Evolutionary conservation across 1,284 basidiomycete species (phyloP).

Genomic region (Cryptococcus sp.): DNA sequence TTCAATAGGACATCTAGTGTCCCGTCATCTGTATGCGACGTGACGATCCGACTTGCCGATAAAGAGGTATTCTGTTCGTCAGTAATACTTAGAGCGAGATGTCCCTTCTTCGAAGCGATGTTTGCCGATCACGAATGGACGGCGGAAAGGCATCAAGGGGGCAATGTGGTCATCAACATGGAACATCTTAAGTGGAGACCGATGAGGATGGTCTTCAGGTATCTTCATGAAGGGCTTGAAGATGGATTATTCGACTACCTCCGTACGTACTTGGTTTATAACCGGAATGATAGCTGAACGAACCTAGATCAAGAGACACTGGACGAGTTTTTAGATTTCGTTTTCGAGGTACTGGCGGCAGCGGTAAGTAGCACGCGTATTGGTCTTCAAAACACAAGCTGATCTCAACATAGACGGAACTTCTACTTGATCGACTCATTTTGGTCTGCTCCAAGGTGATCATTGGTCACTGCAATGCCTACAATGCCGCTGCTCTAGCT

Average conservation of each 20-base stretch:
- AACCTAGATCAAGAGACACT: slow-evolving; percentile 59
- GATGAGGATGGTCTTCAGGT: slow-evolving; percentile 71
- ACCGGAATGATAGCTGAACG: background rate
- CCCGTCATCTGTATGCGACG: slow-evolving; percentile 52
- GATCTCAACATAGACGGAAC: slow-evolving; percentile 60
- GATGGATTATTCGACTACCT: slow-evolving; percentile 68
- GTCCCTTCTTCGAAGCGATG: slow-evolving; percentile 79
- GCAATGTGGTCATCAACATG: slow-evolving; percentile 62
- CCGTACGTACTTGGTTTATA: slow-evolving; percentile 51
- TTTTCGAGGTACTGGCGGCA: slow-evolving; percentile 79
- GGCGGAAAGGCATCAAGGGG: slow-evolving; percentile 53
- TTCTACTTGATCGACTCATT: slow-evolving; percentile 79
- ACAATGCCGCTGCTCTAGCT: slow-evolving; percentile 77
- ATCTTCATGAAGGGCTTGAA: slow-evolving; percentile 73
- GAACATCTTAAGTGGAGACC: slow-evolving; percentile 68
- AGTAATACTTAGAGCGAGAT: slow-evolving; percentile 70
- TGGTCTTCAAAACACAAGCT: background rate
- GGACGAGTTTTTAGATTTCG: slow-evolving; percentile 78
- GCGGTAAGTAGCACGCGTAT: slow-evolving; percentile 56
- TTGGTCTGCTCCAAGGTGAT: slow-evolving; percentile 75
- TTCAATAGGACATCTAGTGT: slow-evolving; percentile 43
- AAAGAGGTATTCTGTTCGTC: slow-evolving; percentile 67
- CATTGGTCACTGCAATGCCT: slow-evolving; percentile 63
- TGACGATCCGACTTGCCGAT: slow-evolving; percentile 71
- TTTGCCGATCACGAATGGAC: slow-evolving; percentile 84